Evolutionary conservation across 2,329 filamentous ascomycete genomes (phyloP), one percentile per base, ranked within the genome.

Genomic region (Dothiorella sarmentorum): DNA sequence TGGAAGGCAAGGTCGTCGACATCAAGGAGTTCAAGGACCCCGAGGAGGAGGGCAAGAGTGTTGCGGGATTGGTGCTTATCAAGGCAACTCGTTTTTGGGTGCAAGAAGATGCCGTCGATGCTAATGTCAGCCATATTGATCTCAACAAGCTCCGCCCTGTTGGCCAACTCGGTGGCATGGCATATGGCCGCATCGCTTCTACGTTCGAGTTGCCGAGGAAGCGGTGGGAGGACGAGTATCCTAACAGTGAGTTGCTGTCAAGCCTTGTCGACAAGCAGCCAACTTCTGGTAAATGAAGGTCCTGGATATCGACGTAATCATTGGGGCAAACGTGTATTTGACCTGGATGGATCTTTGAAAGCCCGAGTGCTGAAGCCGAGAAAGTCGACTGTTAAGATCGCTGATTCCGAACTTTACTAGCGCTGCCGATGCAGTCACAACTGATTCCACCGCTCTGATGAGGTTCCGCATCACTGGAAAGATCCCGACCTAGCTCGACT

Each of bases 11-110:
- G 72, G 72, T 96, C 31, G 82, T 91, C 62, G 85, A 84, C 45
- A 75, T 78, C 74, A 74, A 85, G 67, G 90, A 95, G 74, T 93
- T 89, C 71, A 84, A 91, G 69, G 45, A 31, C 20, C 45, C 33
- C 15, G n/a, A 17, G 89, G 85, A 75, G 85, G 42, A 44, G 6
- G 42, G 86, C 1, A 84, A 85, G 2, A 85, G 86, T 7, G 67
- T 95, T 62, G 87, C 83, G 2, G 63, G 2, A 4, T 11, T 70
- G n/a, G 66, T 66, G 3, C 80, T 94, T n/a, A 79, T 96, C 24
- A 89, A 96, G 75, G 91, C 89, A 0, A 85, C 86, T 29, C 79
- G 86, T 20, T 95, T 96, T 69, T 95, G 91, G 90, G 90, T 86
- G 3, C 77, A 90, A 58, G 89, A 92, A 70, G 91, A 96, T 73